Evolutionary conservation across 1,139 yeast genomes (phyloP).

Genomic region (Trichomonascaceae sp.): DNA sequence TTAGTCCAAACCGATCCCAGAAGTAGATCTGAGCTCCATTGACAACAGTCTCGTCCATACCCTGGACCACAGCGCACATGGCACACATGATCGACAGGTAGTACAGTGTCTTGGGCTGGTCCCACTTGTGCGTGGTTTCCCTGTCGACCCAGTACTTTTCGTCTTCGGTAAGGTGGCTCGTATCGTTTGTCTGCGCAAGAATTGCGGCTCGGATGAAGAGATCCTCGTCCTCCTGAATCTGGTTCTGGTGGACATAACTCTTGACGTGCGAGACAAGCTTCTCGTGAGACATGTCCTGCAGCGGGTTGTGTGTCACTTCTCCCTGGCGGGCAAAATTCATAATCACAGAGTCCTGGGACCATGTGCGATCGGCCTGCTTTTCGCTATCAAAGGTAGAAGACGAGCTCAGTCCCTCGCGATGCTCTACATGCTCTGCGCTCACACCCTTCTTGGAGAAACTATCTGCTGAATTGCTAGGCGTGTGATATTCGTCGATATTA

Average conservation of each 20-base stretch:
- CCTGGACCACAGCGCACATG: slow-evolving; percentile 85
- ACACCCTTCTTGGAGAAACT: too few species aligned
- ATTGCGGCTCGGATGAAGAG: slow-evolving; percentile 65
- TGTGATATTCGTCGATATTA: too few species aligned
- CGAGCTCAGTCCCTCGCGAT: too few species aligned
- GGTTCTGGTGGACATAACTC: slow-evolving; percentile 48
- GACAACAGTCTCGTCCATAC: slow-evolving; percentile 83
- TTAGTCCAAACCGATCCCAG: slow-evolving; percentile 43
- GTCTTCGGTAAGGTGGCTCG: slow-evolving; percentile 45
- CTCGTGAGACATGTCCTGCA: slow-evolving; percentile 11
- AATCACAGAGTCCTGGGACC: slow-evolving; percentile 4
- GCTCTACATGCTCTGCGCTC: too few species aligned
- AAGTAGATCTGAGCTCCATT: slow-evolving; percentile 73
- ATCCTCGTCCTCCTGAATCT: slow-evolving; percentile 41
- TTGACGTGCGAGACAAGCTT: slow-evolving; percentile 46
- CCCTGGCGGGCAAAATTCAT: slow-evolving; percentile 12
- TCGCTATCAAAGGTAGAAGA: too few species aligned
- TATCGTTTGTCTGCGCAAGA: slow-evolving; percentile 52
- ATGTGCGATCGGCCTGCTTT: not conserved
- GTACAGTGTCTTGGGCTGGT: slow-evolving; percentile 45
- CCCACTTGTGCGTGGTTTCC: slow-evolving; percentile 52
- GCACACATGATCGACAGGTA: slow-evolving; percentile 62
- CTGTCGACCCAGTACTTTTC: slow-evolving; percentile 43
- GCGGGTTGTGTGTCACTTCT: slow-evolving; percentile 16
- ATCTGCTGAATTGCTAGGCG: too few species aligned